These are phyloP conservation scores for Xerophyta viscosa DNA, from an alignment of 106 monocot species.

Conservation along the genomic window DNA sequence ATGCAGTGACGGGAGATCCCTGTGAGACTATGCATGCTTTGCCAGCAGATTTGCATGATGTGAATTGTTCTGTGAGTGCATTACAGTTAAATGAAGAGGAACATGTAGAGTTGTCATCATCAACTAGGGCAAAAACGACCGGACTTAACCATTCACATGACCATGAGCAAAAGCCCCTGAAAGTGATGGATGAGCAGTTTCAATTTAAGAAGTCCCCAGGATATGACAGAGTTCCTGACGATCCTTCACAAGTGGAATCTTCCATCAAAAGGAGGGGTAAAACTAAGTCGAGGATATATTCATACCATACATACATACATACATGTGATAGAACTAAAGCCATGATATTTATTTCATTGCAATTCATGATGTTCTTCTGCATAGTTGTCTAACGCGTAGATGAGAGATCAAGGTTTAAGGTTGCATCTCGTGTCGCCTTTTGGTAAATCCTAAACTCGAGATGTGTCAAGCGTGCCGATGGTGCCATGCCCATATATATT, in stretches of 20 bases:
- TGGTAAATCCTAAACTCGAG: no score
- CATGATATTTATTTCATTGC: no score
- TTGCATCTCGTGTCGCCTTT: no score
- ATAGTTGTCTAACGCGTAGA: no score
- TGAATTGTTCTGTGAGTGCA: neutral
- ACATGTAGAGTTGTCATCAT: constrained; percentile 2
- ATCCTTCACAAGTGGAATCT: constrained; percentile 20
- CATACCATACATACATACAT: no score
- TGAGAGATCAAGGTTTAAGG: no score
- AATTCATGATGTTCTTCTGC: no score
- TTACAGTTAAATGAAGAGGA: neutral
- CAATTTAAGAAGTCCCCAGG: constrained; percentile 24
- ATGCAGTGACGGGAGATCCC: constrained; percentile 3
- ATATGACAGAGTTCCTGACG: constrained; percentile 15
- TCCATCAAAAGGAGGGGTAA: constrained; percentile 45
- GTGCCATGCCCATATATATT: no score
- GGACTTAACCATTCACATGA: neutral
- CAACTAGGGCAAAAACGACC: constrained; percentile 7
- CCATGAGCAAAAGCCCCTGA: constrained; percentile 12
- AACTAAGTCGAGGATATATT: no score
- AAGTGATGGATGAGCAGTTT: constrained; percentile 9
- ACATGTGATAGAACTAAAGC: no score
- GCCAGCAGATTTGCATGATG: neutral
- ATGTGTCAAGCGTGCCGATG: no score
- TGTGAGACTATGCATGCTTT: constrained; percentile 13